Base-by-base conservation (phyloP, 805 yeast species). In the Zygosaccharomyces kombuchaensis region DNA sequence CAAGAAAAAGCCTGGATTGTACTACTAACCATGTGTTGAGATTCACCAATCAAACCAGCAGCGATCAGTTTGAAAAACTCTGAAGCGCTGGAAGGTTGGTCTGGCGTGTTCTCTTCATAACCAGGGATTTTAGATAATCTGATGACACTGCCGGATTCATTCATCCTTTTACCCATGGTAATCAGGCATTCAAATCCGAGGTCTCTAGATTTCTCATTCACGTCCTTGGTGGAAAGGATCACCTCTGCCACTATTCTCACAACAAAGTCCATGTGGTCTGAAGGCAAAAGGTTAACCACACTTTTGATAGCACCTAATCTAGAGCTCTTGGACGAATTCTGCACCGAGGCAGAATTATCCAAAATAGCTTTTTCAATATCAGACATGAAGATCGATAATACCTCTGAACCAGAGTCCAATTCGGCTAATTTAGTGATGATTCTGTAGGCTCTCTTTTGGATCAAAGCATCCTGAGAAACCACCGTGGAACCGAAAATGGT, bases 21-120 rank as follows among this genome's bases (percentile, higher is more conserved):
- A n/a, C 98, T 97, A 59, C 96, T 87, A 26, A 93, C 86, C 96
- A 91, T 91, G 69, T 91, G 96, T 29, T 95, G 91, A 25, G 93
- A 78, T 53, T 85, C 82, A 46, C 96, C 96, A 30, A 93, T 96
- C 55, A 95, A 73, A 71, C 99, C 99, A 23, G 97, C 99, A 66
- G 91, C 80, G 25, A 91, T 84, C 84, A 93, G 87, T 25, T 95
- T 88, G 71, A 91, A 87, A 62, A 75, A 90, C 67, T 90, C 96
- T 37, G 81, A 76, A 45, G 90, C 73, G 14, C 80, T 74, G 7
- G 96, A 93, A 42, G 73, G 72, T 22, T 68, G 70, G 48, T 77
- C 77, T n/a, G 85, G 84, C 23, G 81, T 76, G 6, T 70, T 75
- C 6, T 72, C 67, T 38, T 78, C 89, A 61, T 84, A 76, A 2